Conservation (phyloP, 73 alveolate species). For the Paramecium pentaurelia region DNA sequence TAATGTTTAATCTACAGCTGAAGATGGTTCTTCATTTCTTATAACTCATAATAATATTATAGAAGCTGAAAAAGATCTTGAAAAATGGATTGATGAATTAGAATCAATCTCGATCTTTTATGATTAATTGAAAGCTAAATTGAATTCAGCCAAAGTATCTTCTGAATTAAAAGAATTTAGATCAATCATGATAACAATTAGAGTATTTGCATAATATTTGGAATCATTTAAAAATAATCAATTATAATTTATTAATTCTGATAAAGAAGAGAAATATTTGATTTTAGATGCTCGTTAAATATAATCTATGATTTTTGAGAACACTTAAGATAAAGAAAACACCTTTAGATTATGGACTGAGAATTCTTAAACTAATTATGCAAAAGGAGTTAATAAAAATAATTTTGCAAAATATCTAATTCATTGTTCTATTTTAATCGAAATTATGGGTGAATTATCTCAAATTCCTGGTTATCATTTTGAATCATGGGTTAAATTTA, state of each 20-base stretch:
- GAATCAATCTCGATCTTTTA: background rate
- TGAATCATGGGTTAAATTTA: conserved; percentile 12
- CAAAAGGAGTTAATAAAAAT: background rate
- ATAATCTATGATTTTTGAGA: background rate
- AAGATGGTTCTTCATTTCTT: conserved; percentile 55
- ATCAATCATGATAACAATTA: background rate
- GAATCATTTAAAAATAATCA: background rate
- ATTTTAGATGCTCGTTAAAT: background rate
- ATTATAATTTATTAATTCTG: background rate
- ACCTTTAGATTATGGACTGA: background rate
- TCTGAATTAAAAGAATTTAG: background rate
- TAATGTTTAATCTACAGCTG: conserved; percentile 35
- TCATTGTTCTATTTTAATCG: background rate
- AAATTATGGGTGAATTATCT: background rate
- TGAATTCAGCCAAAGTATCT: background rate
- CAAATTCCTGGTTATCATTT: background rate
- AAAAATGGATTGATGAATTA: background rate
- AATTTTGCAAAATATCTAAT: background rate
- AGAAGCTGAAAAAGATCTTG: conserved; percentile 1
- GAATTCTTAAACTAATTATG: background rate
- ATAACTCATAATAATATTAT: background rate
- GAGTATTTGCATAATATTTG: background rate
- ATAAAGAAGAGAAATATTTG: background rate
- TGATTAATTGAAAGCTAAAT: background rate
- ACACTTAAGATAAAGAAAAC: background rate